Base-by-base conservation (phyloP, 164 flowering plant species). In the Malania oleifera region DNA sequence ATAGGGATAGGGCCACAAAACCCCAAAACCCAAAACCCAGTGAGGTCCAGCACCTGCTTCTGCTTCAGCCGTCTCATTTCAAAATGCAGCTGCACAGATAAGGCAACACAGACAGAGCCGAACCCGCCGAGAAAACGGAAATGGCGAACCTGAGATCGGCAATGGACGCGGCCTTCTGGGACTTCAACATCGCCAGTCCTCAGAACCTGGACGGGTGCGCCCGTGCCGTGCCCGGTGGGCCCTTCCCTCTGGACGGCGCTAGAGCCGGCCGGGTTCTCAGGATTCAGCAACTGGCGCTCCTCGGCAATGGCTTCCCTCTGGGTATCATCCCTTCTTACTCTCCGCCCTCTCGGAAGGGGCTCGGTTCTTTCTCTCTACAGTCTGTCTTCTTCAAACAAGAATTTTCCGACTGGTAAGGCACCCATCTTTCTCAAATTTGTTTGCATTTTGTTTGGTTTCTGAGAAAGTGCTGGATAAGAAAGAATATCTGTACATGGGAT, bases 101-200 rank as follows among this genome's bases (percentile, higher is more conserved):
- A 39, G 46, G 34, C 10, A 25, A 20, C 10, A 56, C 18, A 28
- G 40, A 54, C 25, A 40, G 19, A 25, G 43, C 53, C 14, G 35
- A 27, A 53, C 24, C n/a, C n/a, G 26, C n/a, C 44, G 37, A 29
- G 20, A 43, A 27, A 46, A 19, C 18, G 19, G 50, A 41, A 65
- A 91, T 91, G 98, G 83, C 96, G 65, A 76, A 73, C 55, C 67
- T 89, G 61, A 73, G 82, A 62, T 59, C 78, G 56, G 89, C 93
- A 13, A 84, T 87, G 86, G 96, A 92, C 64, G 70, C 90, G 0
- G 71, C 79, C 0, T 89, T 80, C 67, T 82, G 93, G 84, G 93
- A 89, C 74, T 63, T 82, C 5, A 67, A 73, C 65, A 29, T 89
- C 0, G 60, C 96, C 2, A 66, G 79, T 23, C 76, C 96, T 0